Conservation (phyloP, 768 basidiomycete genomes). For the Boletus tylopilopsis region DNA sequence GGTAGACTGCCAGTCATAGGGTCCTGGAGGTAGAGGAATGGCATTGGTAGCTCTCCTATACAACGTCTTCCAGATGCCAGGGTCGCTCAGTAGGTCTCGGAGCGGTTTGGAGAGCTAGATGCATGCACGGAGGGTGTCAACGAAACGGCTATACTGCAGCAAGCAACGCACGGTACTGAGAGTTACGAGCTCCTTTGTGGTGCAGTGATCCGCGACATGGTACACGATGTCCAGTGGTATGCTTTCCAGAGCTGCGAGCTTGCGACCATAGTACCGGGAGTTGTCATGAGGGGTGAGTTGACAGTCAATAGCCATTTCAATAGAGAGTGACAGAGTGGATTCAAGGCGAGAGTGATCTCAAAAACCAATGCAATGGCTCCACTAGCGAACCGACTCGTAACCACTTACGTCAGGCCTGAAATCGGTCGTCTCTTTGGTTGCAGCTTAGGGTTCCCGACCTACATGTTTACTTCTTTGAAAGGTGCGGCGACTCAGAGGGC, state of each 20-base stretch:
- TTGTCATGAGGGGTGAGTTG: too few relatives aligned
- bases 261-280: background rate
- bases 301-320: too few relatives aligned
- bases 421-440: too few relatives aligned
- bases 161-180: conserved; percentile 2
- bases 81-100: background rate
- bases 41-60: background rate
- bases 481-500: too few relatives aligned
- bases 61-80: conserved; percentile 4
- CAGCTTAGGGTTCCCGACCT: too few relatives aligned
- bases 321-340: too few relatives aligned
- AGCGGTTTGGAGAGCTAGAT: conserved; percentile 4
- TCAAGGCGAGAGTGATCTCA: too few relatives aligned
- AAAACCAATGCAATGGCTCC: too few relatives aligned
- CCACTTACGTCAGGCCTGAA: too few relatives aligned
- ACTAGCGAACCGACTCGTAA: too few relatives aligned
- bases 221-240: conserved; percentile 5
- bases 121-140: background rate
- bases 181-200: background rate
- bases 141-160: background rate
- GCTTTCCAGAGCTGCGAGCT: background rate
- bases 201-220: background rate
- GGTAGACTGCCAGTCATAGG: conserved; percentile 11
- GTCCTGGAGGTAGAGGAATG: conserved; percentile 3
- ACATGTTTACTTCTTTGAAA: too few relatives aligned